Conservation (phyloP, 1,284 basidiomycete species). For the Grifola frondosa region DNA sequence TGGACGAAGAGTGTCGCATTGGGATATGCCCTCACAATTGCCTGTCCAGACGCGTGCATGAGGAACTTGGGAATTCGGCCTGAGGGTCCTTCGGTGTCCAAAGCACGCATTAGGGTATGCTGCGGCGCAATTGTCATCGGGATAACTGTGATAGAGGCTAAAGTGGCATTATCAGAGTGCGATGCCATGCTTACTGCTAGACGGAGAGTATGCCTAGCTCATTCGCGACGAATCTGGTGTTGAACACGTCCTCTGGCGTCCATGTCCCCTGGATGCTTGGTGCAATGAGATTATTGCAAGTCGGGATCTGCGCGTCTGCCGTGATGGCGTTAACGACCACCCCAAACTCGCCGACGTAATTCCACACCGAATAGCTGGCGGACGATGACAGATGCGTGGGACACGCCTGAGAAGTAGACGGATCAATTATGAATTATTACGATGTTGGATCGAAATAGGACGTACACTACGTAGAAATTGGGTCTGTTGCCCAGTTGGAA, state of each 20-base stretch:
- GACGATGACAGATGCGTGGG: constrained; percentile 20
- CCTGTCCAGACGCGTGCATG: constrained; percentile 50
- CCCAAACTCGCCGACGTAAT: constrained; percentile 42
- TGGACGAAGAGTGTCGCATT: constrained; percentile 48
- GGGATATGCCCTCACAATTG: constrained; percentile 50
- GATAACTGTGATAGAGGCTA: constrained; percentile 46
- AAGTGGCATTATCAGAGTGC: neutral
- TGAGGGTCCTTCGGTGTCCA: constrained; percentile 42
- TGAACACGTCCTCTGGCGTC: constrained; percentile 39
- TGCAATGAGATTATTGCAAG: constrained; percentile 17
- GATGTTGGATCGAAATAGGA: neutral
- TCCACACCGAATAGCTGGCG: constrained; percentile 6
- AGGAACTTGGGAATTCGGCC: constrained; percentile 56
- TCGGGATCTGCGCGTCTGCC: constrained; percentile 32
- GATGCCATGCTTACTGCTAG: constrained; percentile 40
- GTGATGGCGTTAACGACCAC: constrained; percentile 39
- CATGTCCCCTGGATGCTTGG: constrained; percentile 16
- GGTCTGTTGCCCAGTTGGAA: constrained; percentile 69
- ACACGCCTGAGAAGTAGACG: neutral
- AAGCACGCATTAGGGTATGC: constrained; percentile 31
- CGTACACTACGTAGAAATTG: constrained; percentile 47
- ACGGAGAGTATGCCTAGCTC: constrained; percentile 42
- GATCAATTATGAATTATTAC: neutral
- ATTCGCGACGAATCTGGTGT: constrained; percentile 42
- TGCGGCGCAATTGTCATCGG: constrained; percentile 33